Evolutionary conservation across 2,329 filamentous ascomycete genomes (phyloP), one percentile per base, ranked within the genome.

Genomic region (Sporothrix dimorphospora): DNA sequence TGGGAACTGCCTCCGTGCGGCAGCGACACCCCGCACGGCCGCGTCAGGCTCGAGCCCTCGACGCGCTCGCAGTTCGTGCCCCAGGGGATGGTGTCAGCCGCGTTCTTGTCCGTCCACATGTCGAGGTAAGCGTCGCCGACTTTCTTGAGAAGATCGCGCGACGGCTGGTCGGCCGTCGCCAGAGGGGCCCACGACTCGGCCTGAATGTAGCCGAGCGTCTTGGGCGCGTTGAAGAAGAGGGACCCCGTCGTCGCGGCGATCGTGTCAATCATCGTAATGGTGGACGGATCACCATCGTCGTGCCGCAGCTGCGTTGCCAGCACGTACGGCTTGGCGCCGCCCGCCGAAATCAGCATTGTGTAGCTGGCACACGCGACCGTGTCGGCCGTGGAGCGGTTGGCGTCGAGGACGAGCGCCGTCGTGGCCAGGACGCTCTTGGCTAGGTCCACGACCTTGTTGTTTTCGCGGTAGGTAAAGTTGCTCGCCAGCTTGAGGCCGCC

Each of bases 61-160:
- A 81, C 79, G 1, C 80, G 76, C 75, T 81, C 79, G 68, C 80
- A 81, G 71, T 79, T 76, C 1, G 78, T 78, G 4, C 80, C 80
- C 80, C 79, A 81, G 1, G 78, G 77, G 8, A 82, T 81, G 0
- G 77, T 77, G 51, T 78, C 79, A 0, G 79, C 79, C 0, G 80
- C 80, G n/a, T 74, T 77, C 0, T 76, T 74, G 70, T 81, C 78
- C 1, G 80, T 80, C 80, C 80, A 81, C 80, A 81, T 81, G 66
- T 81, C 80, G 0, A 81, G 77, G 68, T 81, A 81, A 1, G 79
- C 79, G 40, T 81, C 80, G 21, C 79, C 80, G 0, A 79, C 76
- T n/a, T 79, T 76, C 72, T 77, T 77, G 14, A 81, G 77, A 61
- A 80, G 75, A 0, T 79, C 79, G 16, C 80, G 75, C 30, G 72